A percentile compares a stretch with the other conserved stretches of the same genome.
phyloP scores from a whole-genome alignment of 2,329 filamentous ascomycete species.

The Ceratocystis albifundus region DNA sequence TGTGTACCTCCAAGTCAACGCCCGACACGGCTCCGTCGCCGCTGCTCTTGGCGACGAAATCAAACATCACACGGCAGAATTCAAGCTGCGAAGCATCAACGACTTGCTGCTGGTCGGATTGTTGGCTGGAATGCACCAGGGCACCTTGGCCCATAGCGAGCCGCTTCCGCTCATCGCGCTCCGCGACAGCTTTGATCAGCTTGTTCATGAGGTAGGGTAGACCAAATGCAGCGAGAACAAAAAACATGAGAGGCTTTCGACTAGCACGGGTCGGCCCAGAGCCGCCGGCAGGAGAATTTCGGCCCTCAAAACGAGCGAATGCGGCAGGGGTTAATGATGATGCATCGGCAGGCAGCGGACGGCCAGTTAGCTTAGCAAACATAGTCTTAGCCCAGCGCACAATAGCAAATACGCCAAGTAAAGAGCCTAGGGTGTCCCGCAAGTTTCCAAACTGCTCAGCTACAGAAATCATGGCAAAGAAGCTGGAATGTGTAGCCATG shows the following conservation, averaged over 20 bases:
- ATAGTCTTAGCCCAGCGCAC: conserved; percentile 90
- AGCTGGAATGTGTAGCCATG: conserved; percentile 97
- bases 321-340: conserved; percentile 78
- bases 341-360: conserved; percentile 77
- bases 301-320: conserved; percentile 80
- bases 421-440: conserved; percentile 81
- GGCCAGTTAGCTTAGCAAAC: conserved; percentile 83
- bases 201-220: conserved; percentile 96
- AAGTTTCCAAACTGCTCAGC: conserved; percentile 94
- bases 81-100: conserved; percentile 86
- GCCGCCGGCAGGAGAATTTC: conserved; percentile 42
- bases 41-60: conserved; percentile 66
- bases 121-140: conserved; percentile 36
- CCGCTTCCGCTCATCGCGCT: conserved; percentile 59
- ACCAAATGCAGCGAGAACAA: conserved; percentile 86
- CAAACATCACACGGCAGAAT: conserved; percentile 89
- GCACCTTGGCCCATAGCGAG: conserved; percentile 36
- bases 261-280: conserved; percentile 64
- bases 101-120: conserved; percentile 38
- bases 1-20: conserved; percentile 82
- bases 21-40: conserved; percentile 43
- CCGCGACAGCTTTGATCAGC: conserved; percentile 72
- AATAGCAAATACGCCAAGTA: conserved; percentile 88
- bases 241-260: conserved; percentile 92
- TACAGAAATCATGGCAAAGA: conserved; percentile 97